A percentile compares a stretch with the other conserved stretches of the same genome.
phyloP scores from a whole-genome alignment of 75 land plant species.

The Picea sitchensis region DNA sequence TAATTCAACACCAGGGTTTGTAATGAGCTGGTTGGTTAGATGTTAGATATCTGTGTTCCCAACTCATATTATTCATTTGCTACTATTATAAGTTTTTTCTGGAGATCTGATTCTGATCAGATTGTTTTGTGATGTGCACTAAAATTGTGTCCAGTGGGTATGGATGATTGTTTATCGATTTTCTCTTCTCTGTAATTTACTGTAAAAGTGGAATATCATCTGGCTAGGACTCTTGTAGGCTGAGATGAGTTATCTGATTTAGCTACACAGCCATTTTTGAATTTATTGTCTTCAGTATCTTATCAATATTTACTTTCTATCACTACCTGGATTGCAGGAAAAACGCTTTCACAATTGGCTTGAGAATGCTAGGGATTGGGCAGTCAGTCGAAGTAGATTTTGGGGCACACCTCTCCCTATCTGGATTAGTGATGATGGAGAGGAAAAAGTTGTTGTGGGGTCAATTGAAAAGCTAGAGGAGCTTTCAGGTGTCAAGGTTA shows the following conservation, averaged over 20 bases:
- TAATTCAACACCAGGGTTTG: not conserved
- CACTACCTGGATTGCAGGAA: conserved; percentile 51
- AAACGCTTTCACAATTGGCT: conserved; percentile 99
- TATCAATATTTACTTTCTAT: not conserved
- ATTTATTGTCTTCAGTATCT: not conserved
- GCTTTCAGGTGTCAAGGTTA: conserved; percentile 88
- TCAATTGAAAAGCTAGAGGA: conserved; percentile 84
- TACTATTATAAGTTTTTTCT: not conserved
- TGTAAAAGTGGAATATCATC: not conserved
- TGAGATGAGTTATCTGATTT: not conserved
- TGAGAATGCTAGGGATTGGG: conserved; percentile 99
- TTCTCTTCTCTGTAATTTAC: not conserved
- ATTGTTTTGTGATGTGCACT: not conserved
- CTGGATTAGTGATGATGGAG: conserved; percentile 94
- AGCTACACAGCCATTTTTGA: no score
- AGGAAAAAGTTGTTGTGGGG: conserved; percentile 76
- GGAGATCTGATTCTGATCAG: not conserved
- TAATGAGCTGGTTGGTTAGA: not conserved
- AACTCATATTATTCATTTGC: not conserved
- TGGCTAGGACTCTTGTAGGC: no score
- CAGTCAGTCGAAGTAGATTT: conserved; percentile 91
- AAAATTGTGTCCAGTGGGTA: not conserved
- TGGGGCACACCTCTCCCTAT: conserved; percentile 99
- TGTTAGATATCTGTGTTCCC: no score
- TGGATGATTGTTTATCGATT: not conserved